Evolutionary conservation across 352 stramenopile genomes (phyloP).

Genomic region (Globisporangium camurandrum): DNA sequence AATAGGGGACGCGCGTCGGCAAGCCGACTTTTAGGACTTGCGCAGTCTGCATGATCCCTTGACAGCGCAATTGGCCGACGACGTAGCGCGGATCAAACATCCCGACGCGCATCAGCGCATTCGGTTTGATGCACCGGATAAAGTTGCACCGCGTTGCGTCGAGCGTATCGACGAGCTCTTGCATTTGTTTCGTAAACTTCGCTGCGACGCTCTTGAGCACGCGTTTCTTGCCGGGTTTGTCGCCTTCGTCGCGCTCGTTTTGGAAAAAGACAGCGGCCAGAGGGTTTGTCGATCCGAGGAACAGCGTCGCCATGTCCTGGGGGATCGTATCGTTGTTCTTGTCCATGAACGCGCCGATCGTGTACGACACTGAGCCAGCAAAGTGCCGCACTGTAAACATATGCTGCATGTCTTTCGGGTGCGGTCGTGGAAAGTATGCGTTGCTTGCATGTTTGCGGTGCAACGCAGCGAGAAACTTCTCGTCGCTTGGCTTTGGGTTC

Average conservation of each 20-base stretch:
- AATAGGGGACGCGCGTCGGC: conserved; percentile 75
- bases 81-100: conserved; percentile 77
- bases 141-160: conserved; percentile 84
- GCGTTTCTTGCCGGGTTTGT: conserved; percentile 70
- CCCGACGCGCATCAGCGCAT: conserved; percentile 62
- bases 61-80: conserved; percentile 74
- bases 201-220: conserved; percentile 55
- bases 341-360: conserved; percentile 85
- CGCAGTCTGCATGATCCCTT: conserved; percentile 84
- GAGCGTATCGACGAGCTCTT: conserved; percentile 71
- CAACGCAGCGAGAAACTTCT: conserved; percentile 78
- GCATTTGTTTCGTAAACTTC: conserved; percentile 76
- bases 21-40: conserved; percentile 83
- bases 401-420: conserved; percentile 86
- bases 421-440: conserved; percentile 76
- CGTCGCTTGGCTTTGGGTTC: conserved; percentile 87
- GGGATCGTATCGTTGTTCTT: conserved; percentile 90
- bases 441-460: conserved; percentile 84
- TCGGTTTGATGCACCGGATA: conserved; percentile 87
- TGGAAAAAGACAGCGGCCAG: conserved; percentile 65
- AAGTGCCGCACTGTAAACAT: conserved; percentile 90
- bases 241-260: conserved; percentile 28
- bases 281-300: conserved; percentile 57
- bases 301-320: conserved; percentile 76
- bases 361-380: conserved; percentile 85